phyloP scores from a whole-genome alignment of 1,284 basidiomycete species.

The Agaricales sp. region DNA sequence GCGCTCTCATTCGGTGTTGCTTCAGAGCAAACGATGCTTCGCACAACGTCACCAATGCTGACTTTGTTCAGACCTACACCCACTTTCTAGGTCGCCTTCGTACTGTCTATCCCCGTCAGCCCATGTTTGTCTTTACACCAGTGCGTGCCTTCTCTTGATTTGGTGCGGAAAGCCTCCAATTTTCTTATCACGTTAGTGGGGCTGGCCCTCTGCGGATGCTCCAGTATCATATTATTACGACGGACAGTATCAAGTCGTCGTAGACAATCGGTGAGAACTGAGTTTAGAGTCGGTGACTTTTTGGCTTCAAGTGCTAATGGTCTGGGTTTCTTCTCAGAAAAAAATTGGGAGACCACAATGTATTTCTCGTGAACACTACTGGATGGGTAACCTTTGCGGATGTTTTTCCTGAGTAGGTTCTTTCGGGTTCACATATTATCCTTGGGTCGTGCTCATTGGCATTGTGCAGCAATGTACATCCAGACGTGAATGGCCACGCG shows the following conservation, averaged over 20 bases:
- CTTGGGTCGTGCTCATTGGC: neutral
- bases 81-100: slow-evolving; percentile 35
- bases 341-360: slow-evolving; percentile 32
- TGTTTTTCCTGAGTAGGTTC: slow-evolving; percentile 36
- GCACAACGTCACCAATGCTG: slow-evolving; percentile 30
- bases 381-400: slow-evolving; percentile 44
- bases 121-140: slow-evolving; percentile 45
- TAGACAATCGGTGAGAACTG: slow-evolving; percentile 24
- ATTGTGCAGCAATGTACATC: slow-evolving; percentile 35
- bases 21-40: slow-evolving; percentile 35
- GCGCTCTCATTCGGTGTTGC: neutral
- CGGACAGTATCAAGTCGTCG: slow-evolving; percentile 35
- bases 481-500: slow-evolving; percentile 33
- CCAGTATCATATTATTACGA: slow-evolving; percentile 36
- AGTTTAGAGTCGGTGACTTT: neutral
- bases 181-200: slow-evolving; percentile 27
- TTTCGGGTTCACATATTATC: neutral
- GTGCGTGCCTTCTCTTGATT: slow-evolving; percentile 18
- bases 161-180: neutral
- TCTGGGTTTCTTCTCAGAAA: slow-evolving; percentile 15
- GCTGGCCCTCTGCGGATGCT: slow-evolving; percentile 44
- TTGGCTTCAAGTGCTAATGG: slow-evolving; percentile 2
- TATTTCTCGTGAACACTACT: slow-evolving; percentile 46
- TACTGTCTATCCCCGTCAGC: slow-evolving; percentile 31
- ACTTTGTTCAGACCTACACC: slow-evolving; percentile 40